These are phyloP conservation scores for Xylaria sp. DNA, from an alignment of 2,329 filamentous ascomycete genomes.

Conservation along the genomic window DNA sequence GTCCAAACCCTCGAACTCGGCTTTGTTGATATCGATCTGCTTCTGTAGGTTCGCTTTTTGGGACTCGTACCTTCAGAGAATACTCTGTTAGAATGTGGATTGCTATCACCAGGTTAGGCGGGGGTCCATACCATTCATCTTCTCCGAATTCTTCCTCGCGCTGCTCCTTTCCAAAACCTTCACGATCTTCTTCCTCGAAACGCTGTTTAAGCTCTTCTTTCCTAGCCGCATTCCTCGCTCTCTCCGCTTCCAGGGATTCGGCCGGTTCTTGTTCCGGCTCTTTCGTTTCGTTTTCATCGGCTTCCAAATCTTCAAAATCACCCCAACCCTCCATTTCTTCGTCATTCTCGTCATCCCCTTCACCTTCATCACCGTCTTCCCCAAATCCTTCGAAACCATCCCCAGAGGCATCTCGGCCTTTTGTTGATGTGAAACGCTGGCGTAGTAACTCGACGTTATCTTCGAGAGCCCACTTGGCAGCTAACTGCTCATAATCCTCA, in stretches of 20 bases:
- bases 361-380: conserved; percentile 74
- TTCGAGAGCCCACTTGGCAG: conserved; percentile 84
- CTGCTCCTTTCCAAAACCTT: conserved; percentile 83
- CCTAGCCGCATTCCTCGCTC: conserved; percentile 86
- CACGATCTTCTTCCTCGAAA: conserved; percentile 98
- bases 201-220: conserved; percentile 95
- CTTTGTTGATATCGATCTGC: conserved; percentile 95
- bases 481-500: conserved; percentile 79
- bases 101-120: neutral
- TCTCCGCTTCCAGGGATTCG: conserved; percentile 82
- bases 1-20: conserved; percentile 90
- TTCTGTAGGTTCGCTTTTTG: conserved; percentile 96
- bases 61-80: conserved; percentile 31
- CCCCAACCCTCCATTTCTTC: conserved; percentile 56
- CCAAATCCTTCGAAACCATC: conserved; percentile 65
- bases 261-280: conserved; percentile 57
- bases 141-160: conserved; percentile 84
- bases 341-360: conserved; percentile 51
- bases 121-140: conserved; percentile 94
- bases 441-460: conserved; percentile 81
- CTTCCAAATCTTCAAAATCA: conserved; percentile 87
- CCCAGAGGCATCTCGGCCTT: conserved; percentile 64
- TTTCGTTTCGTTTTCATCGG: conserved; percentile 69
- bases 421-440: conserved; percentile 78
- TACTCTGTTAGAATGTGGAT: conserved; percentile 6